Evolutionary conservation across 805 yeast genomes (phyloP), one percentile per base, ranked within the genome.

Genomic region (Wickerhamomyces bovis): DNA sequence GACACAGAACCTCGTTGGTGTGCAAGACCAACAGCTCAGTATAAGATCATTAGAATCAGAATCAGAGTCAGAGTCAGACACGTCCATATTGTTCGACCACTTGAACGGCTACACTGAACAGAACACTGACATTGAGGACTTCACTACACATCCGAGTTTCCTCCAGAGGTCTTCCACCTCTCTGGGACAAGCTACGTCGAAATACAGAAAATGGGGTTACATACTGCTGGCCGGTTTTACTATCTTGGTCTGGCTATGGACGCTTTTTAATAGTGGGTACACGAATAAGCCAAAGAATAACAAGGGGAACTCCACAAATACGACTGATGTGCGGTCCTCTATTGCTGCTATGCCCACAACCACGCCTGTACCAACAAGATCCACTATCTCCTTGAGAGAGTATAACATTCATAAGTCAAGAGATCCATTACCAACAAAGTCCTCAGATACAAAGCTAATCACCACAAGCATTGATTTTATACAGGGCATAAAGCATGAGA

Each of bases 81-180:
- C 63, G 5, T 70, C 73, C 1, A 52, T 38, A 9, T 25, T 68
- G 6, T 64, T 70, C 44, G 63, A 61, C n/a, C 59, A 56, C 15
- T 61, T 70, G 15, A 63, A 62, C 39, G 53, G 52, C 10, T 51
- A 43, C 46, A 41, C 59, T 19, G 44, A 45, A 4, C 36, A 33
- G 20, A 36, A 36, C 11, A 43, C 43, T 9, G 43, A 25, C 2
- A 13, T 21, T 2, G 47, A 44, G 15, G 50, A 47, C 12, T 47
- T 44, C 22, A 36, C 42, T 4, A 41, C 50, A 3, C 28, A 20
- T 39, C 28, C 45, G 1, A 25, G 19, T 5, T 42, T 46, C 31
- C n/a, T 46, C 9, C 31, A 38, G 35, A 15, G 18, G 15, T 39
- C 39, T 12, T 9, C 25, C 2, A 9, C n/a, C 18, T 16, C 23